Percentiles rank a stretch among this genome's conserved stretches.
phyloP scores from a whole-genome alignment of 2,329 filamentous ascomycete species.

The Fusarium setosum region DNA sequence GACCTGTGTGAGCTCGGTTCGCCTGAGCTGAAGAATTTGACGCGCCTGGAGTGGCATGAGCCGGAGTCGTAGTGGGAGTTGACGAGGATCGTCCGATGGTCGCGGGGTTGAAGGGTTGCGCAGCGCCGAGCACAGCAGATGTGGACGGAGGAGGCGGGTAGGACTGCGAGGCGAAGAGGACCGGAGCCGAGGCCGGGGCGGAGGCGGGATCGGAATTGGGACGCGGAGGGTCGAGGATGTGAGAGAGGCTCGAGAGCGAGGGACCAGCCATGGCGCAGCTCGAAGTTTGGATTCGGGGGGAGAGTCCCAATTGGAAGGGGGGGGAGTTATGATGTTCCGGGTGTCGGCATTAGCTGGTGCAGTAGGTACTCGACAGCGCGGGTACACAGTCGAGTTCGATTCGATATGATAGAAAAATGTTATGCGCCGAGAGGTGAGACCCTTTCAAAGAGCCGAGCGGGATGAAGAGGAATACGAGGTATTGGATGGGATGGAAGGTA shows the following conservation, averaged over 20 bases:
- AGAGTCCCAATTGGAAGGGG: neutral
- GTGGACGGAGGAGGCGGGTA: conserved; percentile 17
- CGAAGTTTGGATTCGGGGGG: neutral
- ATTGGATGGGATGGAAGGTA: neutral
- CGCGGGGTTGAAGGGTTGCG: conserved; percentile 12
- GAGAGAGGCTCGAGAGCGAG: conserved; percentile 43
- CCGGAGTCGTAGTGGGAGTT: neutral
- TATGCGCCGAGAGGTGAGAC: neutral
- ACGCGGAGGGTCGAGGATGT: conserved; percentile 46
- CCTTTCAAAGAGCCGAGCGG: neutral
- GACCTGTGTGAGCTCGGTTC: conserved; percentile 39
- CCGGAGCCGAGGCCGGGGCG: conserved; percentile 14
- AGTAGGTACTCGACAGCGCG: too few species aligned
- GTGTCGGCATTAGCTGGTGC: neutral
- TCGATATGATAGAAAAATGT: too few species aligned
- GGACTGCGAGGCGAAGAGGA: conserved; percentile 24
- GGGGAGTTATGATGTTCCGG: neutral
- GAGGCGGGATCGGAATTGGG: conserved; percentile 26
- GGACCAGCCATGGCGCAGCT: conserved; percentile 46
- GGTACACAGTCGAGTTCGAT: too few species aligned
- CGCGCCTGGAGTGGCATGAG: conserved; percentile 1
- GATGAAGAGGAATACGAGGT: neutral
- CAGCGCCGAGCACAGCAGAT: neutral
- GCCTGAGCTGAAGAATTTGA: conserved; percentile 9
- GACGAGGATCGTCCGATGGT: conserved; percentile 8